Base-by-base conservation (phyloP, 768 basidiomycete species). In the Mycena chlorophos region DNA sequence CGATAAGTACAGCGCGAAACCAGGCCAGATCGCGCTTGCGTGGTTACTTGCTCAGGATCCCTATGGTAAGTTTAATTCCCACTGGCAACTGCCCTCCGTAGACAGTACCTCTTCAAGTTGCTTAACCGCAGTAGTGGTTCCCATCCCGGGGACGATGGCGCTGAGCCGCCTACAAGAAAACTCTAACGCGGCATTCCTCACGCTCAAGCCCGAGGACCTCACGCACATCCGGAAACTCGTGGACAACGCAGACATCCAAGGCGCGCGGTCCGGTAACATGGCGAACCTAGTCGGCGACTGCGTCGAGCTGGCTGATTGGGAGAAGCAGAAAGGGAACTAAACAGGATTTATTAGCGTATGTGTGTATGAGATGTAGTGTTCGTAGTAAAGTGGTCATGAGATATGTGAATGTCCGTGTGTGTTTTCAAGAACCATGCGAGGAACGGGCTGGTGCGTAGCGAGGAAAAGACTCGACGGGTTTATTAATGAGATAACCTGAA, bases 401-500 rank as follows among this genome's bases (percentile, higher is more conserved):
- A n/a, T n/a, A n/a, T n/a, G n/a, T n/a, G 14, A 20, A 6, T 42
- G 40, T 6, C 10, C n/a, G 34, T 10, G 10, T 37, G n/a, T 10
- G n/a, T 22, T 5, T 19, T 42, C 40, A 42, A 22, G 40, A 42
- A 19, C 40, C n/a, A 12, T 42, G 40, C 40, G 40, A 47, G 10
- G 58, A 56, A 28, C 77, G 68, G 50, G 68, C 72, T 46, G 78
- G 61, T 4, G 75, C 78, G 60, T 87, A 86, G 22, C 84, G 78
- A 10, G 86, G 86, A 20, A 87, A 71, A 0, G 82, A 69, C 66
- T 87, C 85, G 4, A 85, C 69, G 23, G 86, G 86, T 58, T 80
- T 84, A 42, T 81, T 79, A 61, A 87, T 78, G 42, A 86, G 65
- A 68, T 77, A 86, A 20, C 81, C 79, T 79, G 47, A 8, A 20